A percentile compares a stretch with the other conserved stretches of the same genome.
Conservation (phyloP, 2,329 filamentous ascomycete genomes). For the Pseudogymnoascus sp. region DNA sequence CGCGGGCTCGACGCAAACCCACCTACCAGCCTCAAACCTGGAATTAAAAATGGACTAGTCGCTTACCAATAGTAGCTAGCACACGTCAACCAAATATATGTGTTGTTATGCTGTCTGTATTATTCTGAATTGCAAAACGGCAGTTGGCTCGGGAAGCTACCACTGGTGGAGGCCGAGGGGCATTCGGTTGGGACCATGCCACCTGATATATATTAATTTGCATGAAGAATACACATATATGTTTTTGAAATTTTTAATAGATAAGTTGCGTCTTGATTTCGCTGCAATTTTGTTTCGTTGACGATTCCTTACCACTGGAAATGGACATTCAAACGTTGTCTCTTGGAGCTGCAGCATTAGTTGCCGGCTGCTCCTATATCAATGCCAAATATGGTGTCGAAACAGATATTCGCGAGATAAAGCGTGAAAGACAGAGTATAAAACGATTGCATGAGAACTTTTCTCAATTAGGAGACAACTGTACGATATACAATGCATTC, state of each 20-base stretch:
- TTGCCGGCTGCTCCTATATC: constrained; percentile 31
- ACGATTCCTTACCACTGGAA: constrained; percentile 14
- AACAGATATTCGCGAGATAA: constrained; percentile 32
- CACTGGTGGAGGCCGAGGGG: not conserved
- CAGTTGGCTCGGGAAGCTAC: not conserved
- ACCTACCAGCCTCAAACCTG: not conserved
- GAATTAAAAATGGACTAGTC: not conserved
- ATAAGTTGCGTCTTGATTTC: not conserved
- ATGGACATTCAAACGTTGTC: constrained; percentile 16
- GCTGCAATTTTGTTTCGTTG: constrained; percentile 14
- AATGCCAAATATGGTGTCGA: constrained; percentile 37
- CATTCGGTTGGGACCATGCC: not conserved
- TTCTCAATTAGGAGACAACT: constrained; percentile 31
- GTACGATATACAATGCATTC: constrained; percentile 37
- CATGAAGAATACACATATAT: not conserved
- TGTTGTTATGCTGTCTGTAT: not conserved
- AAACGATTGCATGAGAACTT: constrained; percentile 32
- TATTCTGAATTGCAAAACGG: not conserved
- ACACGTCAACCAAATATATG: not conserved
- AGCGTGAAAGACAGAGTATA: constrained; percentile 28
- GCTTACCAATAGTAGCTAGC: not conserved
- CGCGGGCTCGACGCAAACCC: not conserved
- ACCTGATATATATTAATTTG: not conserved
- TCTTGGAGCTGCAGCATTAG: constrained; percentile 31
- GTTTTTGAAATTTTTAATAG: not conserved